These are phyloP conservation scores for Pyrenochaeta sp. DNA, from an alignment of 2,329 filamentous ascomycete species.

Conservation along the genomic window DNA sequence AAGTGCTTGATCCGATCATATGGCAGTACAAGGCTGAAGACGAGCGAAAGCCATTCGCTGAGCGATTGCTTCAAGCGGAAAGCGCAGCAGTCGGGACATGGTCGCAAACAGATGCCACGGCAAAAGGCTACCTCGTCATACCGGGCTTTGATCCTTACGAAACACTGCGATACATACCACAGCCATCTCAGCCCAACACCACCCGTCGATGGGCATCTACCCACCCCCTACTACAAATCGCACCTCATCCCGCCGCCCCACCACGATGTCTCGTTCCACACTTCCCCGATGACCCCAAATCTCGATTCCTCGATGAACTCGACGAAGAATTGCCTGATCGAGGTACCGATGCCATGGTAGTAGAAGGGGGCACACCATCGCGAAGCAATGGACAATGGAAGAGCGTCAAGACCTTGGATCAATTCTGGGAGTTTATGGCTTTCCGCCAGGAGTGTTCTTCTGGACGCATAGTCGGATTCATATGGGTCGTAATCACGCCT, in stretches of 20 bases:
- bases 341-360: slow-evolving; percentile 37
- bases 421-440: slow-evolving; percentile 99
- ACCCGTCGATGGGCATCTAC: slow-evolving; percentile 63
- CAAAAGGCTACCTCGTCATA: slow-evolving; percentile 84
- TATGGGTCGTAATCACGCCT: slow-evolving; percentile 87
- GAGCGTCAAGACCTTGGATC: slow-evolving; percentile 81
- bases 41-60: slow-evolving; percentile 38
- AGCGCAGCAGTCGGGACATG: slow-evolving; percentile 22
- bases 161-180: slow-evolving; percentile 78
- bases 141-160: slow-evolving; percentile 87
- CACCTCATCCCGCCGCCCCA: slow-evolving; percentile 71
- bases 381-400: slow-evolving; percentile 77
- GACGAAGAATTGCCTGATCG: slow-evolving; percentile 79
- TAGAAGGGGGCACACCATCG: slow-evolving; percentile 50
- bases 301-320: slow-evolving; percentile 84
- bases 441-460: slow-evolving; percentile 95
- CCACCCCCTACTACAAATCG: slow-evolving; percentile 76
- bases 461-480: slow-evolving; percentile 88
- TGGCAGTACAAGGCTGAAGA: slow-evolving; percentile 56
- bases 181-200: slow-evolving; percentile 48
- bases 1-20: slow-evolving; percentile 79
- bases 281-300: slow-evolving; percentile 95
- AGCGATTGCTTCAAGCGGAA: slow-evolving; percentile 39
- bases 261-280: slow-evolving; percentile 85
- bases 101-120: slow-evolving; percentile 42